Percentiles rank a stretch among this genome's conserved stretches.
These are phyloP conservation scores for Chiua virens DNA, from an alignment of 768 basidiomycete species.

Conservation along the genomic window DNA sequence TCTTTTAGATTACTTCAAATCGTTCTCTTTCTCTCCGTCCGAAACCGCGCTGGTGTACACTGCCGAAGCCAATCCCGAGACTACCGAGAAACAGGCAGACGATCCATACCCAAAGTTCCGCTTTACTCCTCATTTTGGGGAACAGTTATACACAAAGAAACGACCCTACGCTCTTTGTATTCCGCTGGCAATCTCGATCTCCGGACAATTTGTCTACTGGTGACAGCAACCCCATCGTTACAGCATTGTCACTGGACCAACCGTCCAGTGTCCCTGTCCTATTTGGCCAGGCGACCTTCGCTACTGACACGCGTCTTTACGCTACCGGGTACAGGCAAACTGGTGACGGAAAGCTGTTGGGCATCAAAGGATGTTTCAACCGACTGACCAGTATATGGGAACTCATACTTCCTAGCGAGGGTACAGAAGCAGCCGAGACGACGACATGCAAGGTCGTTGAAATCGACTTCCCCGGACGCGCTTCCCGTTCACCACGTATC, in stretches of 20 bases:
- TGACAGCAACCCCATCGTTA: slow-evolving; percentile 5
- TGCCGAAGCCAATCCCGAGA: slow-evolving; percentile 50
- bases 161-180: slow-evolving; percentile 54
- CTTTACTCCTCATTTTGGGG: slow-evolving; percentile 63
- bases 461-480: slow-evolving; percentile 43
- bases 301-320: slow-evolving; percentile 42
- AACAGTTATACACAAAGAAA: slow-evolving; percentile 53
- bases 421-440: slow-evolving; percentile 1
- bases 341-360: slow-evolving; percentile 56
- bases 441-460: slow-evolving; percentile 21
- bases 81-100: slow-evolving; percentile 19
- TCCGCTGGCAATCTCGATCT: slow-evolving; percentile 42
- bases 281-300: slow-evolving; percentile 60
- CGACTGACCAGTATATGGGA: slow-evolving; percentile 59
- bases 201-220: not conserved
- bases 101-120: slow-evolving; percentile 43
- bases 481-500: slow-evolving; percentile 62
- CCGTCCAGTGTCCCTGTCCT: slow-evolving; percentile 26
- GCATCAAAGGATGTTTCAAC: slow-evolving; percentile 60
- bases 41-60: slow-evolving; percentile 56
- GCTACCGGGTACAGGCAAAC: slow-evolving; percentile 65
- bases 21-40: slow-evolving; percentile 53
- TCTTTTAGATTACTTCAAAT: slow-evolving; percentile 49
- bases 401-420: slow-evolving; percentile 31
- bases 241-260: slow-evolving; percentile 13